A percentile compares a stretch with the other conserved stretches of the same genome.
These are phyloP conservation scores for Termitomyces sp. DNA, from an alignment of 768 basidiomycete genomes.

Conservation along the genomic window DNA sequence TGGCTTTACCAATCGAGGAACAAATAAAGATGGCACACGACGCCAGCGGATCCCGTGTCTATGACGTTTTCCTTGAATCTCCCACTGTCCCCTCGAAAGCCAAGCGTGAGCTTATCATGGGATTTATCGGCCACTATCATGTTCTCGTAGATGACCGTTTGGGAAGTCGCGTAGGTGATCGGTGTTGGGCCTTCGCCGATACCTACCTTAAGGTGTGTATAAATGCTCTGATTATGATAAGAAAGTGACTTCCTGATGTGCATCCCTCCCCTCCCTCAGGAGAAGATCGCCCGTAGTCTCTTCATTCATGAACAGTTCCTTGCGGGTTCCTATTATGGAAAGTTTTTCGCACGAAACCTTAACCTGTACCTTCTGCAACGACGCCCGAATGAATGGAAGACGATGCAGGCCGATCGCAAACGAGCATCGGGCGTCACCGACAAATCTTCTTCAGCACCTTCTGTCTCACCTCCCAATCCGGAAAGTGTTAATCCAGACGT, in stretches of 20 bases:
- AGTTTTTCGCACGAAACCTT: slow-evolving; percentile 79
- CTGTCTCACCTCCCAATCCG: neutral
- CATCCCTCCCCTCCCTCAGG: slow-evolving; percentile 40
- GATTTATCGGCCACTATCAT: slow-evolving; percentile 77
- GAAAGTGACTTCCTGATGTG: neutral
- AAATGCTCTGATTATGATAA: neutral
- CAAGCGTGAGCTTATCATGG: slow-evolving; percentile 68
- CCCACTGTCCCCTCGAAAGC: slow-evolving; percentile 58
- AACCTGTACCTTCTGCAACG: slow-evolving; percentile 76
- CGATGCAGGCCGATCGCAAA: slow-evolving; percentile 52
- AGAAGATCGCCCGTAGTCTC: slow-evolving; percentile 87
- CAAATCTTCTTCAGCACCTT: neutral
- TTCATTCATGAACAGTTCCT: slow-evolving; percentile 68
- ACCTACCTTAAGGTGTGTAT: slow-evolving; percentile 79
- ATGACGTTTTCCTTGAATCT: slow-evolving; percentile 75
- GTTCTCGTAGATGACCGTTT: slow-evolving; percentile 84
- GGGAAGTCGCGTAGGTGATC: slow-evolving; percentile 86
- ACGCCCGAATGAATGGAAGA: slow-evolving; percentile 82
- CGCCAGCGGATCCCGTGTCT: slow-evolving; percentile 70
- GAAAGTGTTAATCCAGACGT: neutral
- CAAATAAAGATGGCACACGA: slow-evolving; percentile 49
- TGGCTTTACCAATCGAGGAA: slow-evolving; percentile 53
- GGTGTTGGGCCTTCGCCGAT: slow-evolving; percentile 91
- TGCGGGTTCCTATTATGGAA: slow-evolving; percentile 78
- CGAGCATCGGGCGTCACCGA: slow-evolving; percentile 16